A percentile compares a stretch with the other conserved stretches of the same genome.
Conservation (phyloP, 1,139 yeast species). For the Suhomyces bolitotheri region DNA sequence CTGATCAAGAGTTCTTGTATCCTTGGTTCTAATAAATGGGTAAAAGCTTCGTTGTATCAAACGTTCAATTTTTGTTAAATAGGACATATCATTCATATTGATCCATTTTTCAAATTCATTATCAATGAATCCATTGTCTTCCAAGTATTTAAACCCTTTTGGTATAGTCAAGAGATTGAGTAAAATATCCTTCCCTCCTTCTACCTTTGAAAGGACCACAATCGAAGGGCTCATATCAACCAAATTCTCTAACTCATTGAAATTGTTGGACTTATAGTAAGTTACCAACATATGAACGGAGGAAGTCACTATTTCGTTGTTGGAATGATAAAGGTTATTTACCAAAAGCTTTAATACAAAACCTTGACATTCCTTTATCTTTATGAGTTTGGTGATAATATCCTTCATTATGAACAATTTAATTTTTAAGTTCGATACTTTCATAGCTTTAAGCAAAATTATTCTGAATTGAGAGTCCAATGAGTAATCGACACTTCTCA, state of each 20-base stretch:
- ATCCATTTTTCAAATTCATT: constrained; percentile 34
- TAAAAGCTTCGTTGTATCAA: constrained; percentile 25
- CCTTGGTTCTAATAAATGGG: constrained; percentile 21
- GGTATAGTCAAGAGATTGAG: constrained; percentile 32
- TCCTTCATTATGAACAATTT: constrained; percentile 58
- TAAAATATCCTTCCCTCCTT: constrained; percentile 31
- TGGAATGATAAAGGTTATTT: constrained; percentile 70
- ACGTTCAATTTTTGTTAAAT: constrained; percentile 26
- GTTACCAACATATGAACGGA: constrained; percentile 15
- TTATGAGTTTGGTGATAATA: constrained; percentile 46
- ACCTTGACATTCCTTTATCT: constrained; percentile 32
- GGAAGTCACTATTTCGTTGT: constrained; percentile 51
- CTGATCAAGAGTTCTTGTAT: background rate
- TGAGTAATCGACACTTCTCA: constrained; percentile 62
- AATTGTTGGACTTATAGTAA: constrained; percentile 15
- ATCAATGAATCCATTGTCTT: constrained; percentile 35
- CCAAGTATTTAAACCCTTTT: constrained; percentile 39
- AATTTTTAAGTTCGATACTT: constrained; percentile 53
- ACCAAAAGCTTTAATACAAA: constrained; percentile 54
- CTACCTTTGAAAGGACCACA: constrained; percentile 24
- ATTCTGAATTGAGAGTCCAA: constrained; percentile 69
- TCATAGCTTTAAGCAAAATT: constrained; percentile 63
- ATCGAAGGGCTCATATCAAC: constrained; percentile 37
- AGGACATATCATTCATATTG: constrained; percentile 23
- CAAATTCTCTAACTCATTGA: constrained; percentile 23